phyloP scores from a whole-genome alignment of 768 basidiomycete genomes.

The Suillus occidentalis region DNA sequence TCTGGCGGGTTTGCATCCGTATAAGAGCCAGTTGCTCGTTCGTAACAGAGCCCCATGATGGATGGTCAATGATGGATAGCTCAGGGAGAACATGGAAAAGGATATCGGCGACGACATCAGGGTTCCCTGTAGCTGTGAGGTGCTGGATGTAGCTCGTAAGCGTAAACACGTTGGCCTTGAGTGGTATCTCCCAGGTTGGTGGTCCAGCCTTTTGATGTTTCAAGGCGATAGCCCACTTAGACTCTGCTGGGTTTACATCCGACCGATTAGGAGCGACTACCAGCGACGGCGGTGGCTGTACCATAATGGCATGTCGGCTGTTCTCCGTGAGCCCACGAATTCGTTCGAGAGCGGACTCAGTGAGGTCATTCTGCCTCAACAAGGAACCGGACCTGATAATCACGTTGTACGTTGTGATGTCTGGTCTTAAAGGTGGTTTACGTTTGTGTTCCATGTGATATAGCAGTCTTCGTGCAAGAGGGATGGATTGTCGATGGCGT shows the following conservation, averaged over 20 bases:
- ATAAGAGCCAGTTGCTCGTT: slow-evolving; percentile 25
- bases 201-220: background rate
- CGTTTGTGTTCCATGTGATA: slow-evolving; percentile 53
- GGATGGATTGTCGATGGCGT: slow-evolving; percentile 53
- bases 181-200: slow-evolving; percentile 4
- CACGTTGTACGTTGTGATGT: slow-evolving; percentile 55
- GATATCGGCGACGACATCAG: slow-evolving; percentile 42
- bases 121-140: slow-evolving; percentile 50
- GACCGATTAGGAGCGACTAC: background rate
- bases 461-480: slow-evolving; percentile 48
- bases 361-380: slow-evolving; percentile 45
- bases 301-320: slow-evolving; percentile 23
- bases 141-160: slow-evolving; percentile 53
- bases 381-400: slow-evolving; percentile 56
- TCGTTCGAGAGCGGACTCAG: slow-evolving; percentile 36
- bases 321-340: slow-evolving; percentile 29
- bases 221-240: background rate
- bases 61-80: slow-evolving; percentile 39
- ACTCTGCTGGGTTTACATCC: background rate
- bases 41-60: slow-evolving; percentile 34
- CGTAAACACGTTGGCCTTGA: slow-evolving; percentile 43
- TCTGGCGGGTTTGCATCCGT: slow-evolving; percentile 26
- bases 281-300: slow-evolving; percentile 14
- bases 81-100: slow-evolving; percentile 62
- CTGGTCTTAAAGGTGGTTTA: slow-evolving; percentile 42